Conservation (phyloP, 495 filamentous ascomycete genomes). For the Talaromyces liani region DNA sequence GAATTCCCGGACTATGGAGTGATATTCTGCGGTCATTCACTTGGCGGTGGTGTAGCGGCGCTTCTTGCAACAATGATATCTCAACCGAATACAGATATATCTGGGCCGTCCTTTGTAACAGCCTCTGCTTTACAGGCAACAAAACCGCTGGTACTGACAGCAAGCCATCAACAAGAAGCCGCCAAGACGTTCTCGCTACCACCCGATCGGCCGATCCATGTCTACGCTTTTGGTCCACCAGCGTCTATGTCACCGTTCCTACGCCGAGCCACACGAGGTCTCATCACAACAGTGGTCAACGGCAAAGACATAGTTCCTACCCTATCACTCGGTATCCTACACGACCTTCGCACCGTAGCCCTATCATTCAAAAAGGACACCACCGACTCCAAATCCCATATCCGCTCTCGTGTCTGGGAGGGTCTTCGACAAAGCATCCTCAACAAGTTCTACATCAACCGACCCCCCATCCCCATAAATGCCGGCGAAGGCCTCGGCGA, state of each 20-base stretch:
- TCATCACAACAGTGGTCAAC: conserved; percentile 70
- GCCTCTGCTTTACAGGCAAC: conserved; percentile 25
- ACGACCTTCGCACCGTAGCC: conserved; percentile 66
- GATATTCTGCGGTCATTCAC: conserved; percentile 68
- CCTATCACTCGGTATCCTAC: conserved; percentile 65
- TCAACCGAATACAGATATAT: conserved; percentile 43
- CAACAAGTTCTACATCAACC: conserved; percentile 41
- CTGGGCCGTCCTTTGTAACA: conserved; percentile 50
- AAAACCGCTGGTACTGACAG: conserved; percentile 34
- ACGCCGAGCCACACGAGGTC: conserved; percentile 60
- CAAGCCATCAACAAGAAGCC: conserved; percentile 16
- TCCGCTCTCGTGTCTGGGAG: conserved; percentile 59
- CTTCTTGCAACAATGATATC: conserved; percentile 69
- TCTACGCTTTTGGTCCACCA: conserved; percentile 73
- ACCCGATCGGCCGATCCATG: conserved; percentile 61
- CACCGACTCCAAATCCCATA: conserved; percentile 54
- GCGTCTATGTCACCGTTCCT: conserved; percentile 67
- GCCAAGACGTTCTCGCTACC: conserved; percentile 45
- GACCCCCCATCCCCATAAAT: conserved; percentile 34
- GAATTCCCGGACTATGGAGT: conserved; percentile 67
- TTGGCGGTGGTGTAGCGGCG: conserved; percentile 69
- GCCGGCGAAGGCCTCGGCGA: conserved; percentile 46
- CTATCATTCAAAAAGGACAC: conserved; percentile 66
- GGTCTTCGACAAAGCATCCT: conserved; percentile 43
- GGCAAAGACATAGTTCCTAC: conserved; percentile 67